phyloP scores from a whole-genome alignment of 169 alveolate species.

The Theileria sp. region DNA sequence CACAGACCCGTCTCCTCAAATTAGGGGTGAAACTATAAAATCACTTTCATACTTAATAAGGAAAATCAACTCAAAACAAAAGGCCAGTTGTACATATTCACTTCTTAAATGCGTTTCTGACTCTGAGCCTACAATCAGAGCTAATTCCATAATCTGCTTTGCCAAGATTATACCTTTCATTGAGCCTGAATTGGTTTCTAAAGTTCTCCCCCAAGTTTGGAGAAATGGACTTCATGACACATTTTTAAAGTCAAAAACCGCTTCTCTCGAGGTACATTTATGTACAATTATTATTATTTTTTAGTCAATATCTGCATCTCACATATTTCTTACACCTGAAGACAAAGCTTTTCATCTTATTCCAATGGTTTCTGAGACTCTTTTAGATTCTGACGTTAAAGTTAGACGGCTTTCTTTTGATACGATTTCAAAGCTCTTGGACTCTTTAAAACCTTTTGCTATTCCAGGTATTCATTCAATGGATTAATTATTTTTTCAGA shows the following conservation, averaged over 20 bases:
- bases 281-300: neutral
- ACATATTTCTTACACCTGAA: constrained; percentile 58
- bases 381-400: constrained; percentile 60
- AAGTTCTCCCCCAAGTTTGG: constrained; percentile 73
- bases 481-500: neutral
- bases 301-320: constrained; percentile 70
- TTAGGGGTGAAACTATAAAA: constrained; percentile 72
- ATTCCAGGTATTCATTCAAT: constrained; percentile 14
- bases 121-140: constrained; percentile 65
- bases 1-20: constrained; percentile 65
- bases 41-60: constrained; percentile 65
- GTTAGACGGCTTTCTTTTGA: constrained; percentile 62
- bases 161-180: constrained; percentile 72
- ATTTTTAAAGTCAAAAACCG: constrained; percentile 61
- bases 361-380: constrained; percentile 66
- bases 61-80: constrained; percentile 62
- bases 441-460: constrained; percentile 39
- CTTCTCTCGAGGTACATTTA: constrained; percentile 61
- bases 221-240: constrained; percentile 63
- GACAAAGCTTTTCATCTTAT: constrained; percentile 54
- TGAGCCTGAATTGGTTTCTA: constrained; percentile 59
- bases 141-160: constrained; percentile 72
- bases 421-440: constrained; percentile 51
- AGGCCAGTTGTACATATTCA: constrained; percentile 33
- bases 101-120: constrained; percentile 67